Base-by-base conservation (phyloP, 2,329 filamentous ascomycete genomes). In the Tolypocladium amazonense region DNA sequence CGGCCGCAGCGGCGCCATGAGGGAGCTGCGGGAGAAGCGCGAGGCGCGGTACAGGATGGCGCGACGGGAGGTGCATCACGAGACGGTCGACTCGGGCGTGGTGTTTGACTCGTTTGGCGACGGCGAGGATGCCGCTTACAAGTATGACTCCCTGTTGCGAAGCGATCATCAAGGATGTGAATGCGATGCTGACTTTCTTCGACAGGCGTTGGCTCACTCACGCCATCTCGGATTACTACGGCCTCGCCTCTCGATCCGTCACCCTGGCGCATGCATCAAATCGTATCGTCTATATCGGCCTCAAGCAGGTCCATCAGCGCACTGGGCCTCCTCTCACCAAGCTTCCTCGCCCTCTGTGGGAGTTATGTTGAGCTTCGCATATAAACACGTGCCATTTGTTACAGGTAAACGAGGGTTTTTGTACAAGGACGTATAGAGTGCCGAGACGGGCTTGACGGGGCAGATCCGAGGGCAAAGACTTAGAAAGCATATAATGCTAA, bases 161-260 rank as follows among this genome's bases (percentile, higher is more conserved):
- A 20, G 50, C 23, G 11, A 15, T 38, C 58, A 27, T 53, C 52
- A 53, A 61, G 45, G 23, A 59, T 47, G n/a, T 25, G 43, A 37
- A 37, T 52, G 54, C n/a, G 11, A 18, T 23, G 37, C 33, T 39
- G 52, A 37, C 54, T 1, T 30, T 58, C 54, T 62, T 65, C 47
- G n/a, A 53, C 23, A 93, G 89, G 65, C 89, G 93, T 64, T 97
- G 92, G 89, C 83, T 97, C 58, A 90, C 95, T 1, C 92, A 97
- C 73, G 89, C 90, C 60, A 92, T 97, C 63, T 93, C 90, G 12
- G 85, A 88, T 47, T 97, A 97, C 73, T 97, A 97, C 70, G 92
- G 92, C 53, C 81, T 97, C 60, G 83, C 86, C 62, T 96, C 92
- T 25, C 91, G 87, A 77, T 92, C 89, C 5, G 84, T 93, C 61